Conservation (phyloP, 2,329 filamentous ascomycete genomes). For the Colletotrichum euphorbiae region DNA sequence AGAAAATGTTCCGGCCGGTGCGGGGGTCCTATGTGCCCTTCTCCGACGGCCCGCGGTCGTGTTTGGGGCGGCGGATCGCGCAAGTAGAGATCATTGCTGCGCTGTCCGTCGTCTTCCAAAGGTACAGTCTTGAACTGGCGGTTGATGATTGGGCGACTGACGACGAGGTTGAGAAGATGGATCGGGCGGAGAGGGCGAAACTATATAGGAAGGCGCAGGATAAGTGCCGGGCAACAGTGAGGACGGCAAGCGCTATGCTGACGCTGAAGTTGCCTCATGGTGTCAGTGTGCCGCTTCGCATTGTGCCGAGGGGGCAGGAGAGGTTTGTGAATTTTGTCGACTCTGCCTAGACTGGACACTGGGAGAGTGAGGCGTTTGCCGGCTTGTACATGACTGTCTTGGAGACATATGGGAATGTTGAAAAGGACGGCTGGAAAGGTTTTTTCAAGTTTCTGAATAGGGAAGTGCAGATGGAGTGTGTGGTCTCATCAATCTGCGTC, state of each 20-base stretch:
- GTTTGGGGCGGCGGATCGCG: constrained; percentile 68
- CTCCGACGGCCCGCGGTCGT: constrained; percentile 67
- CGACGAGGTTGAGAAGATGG: constrained; percentile 66
- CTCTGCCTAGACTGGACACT: constrained; percentile 10
- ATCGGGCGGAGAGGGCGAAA: constrained; percentile 55
- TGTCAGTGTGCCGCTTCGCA: constrained; percentile 71
- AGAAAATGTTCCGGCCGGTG: constrained; percentile 69
- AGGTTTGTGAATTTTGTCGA: constrained; percentile 66
- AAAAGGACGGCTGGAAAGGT: neutral
- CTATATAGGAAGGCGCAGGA: constrained; percentile 72
- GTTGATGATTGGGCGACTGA: constrained; percentile 70
- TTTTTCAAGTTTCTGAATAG: neutral
- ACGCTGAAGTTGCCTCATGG: constrained; percentile 77
- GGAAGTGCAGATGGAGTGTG: neutral
- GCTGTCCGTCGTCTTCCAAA: constrained; percentile 65
- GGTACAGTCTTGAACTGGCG: constrained; percentile 77
- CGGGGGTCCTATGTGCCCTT: constrained; percentile 70
- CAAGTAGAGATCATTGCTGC: constrained; percentile 69
- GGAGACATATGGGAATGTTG: constrained; percentile 2
- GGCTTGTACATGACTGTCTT: neutral
- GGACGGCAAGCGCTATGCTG: constrained; percentile 70
- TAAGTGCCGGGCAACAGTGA: constrained; percentile 64
- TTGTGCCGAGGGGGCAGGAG: constrained; percentile 78
- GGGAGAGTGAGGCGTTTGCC: neutral
- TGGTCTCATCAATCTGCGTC: neutral